Evolutionary conservation across 2,329 filamentous ascomycete species (phyloP).

Genomic region (Eurotiales sp.): DNA sequence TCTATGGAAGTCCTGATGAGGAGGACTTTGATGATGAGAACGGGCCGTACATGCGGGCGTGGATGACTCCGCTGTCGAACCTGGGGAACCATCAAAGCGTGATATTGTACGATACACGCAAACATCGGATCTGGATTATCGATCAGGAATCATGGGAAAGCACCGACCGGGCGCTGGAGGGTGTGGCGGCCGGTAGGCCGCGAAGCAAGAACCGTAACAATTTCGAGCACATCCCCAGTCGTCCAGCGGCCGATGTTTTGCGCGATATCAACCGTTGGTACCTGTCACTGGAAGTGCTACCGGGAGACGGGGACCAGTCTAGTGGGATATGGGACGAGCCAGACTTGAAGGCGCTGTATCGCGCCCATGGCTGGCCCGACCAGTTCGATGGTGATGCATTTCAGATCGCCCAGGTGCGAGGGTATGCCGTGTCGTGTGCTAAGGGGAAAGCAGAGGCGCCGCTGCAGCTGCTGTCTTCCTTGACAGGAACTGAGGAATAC

Average conservation of each 20-base stretch:
- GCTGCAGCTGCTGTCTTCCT: neutral
- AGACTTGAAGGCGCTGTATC: conserved; percentile 10
- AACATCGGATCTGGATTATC: neutral
- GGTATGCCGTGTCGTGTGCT: neutral
- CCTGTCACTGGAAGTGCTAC: neutral
- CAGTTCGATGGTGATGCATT: conserved; percentile 19
- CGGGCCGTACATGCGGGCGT: neutral
- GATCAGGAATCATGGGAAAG: neutral
- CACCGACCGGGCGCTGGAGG: neutral
- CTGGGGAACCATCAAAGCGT: neutral
- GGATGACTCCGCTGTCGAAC: neutral
- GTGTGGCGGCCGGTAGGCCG: neutral
- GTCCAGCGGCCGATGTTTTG: neutral
- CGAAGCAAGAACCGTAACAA: neutral
- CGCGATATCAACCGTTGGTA: neutral
- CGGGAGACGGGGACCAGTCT: neutral
- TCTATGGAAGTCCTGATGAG: neutral
- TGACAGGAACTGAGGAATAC: neutral
- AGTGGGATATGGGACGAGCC: neutral
- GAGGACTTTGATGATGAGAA: neutral
- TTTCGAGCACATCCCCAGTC: neutral
- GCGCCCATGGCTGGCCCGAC: conserved; percentile 18
- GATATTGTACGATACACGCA: neutral
- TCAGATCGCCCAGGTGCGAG: conserved; percentile 13
- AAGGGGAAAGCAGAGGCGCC: neutral